These are phyloP conservation scores for Ogataea ganodermae DNA, from an alignment of 805 yeast species.

Conservation along the genomic window DNA sequence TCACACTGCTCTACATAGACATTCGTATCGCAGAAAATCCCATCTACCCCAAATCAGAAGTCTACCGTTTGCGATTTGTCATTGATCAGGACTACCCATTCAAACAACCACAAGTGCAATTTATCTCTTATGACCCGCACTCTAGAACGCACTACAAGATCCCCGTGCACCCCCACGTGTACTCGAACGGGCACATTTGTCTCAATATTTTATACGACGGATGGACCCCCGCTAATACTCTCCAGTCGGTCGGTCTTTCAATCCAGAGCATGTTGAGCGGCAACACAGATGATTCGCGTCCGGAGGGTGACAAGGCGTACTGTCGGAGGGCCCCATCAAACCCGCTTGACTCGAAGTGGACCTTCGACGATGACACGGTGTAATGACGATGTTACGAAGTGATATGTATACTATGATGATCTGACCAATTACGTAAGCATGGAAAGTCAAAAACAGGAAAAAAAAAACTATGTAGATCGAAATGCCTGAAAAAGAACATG, in stretches of 20 bases:
- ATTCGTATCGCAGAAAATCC: constrained; percentile 38
- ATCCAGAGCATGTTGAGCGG: constrained; percentile 64
- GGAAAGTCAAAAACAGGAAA: too few relatives aligned
- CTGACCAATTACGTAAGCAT: background rate
- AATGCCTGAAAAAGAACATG: background rate
- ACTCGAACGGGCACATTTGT: constrained; percentile 80
- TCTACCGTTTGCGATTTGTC: constrained; percentile 45
- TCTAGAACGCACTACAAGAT: constrained; percentile 31
- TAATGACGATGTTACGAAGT: constrained; percentile 8
- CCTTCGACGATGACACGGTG: constrained; percentile 61
- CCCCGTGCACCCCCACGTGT: constrained; percentile 75
- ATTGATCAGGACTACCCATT: constrained; percentile 56
- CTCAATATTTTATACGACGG: constrained; percentile 62
- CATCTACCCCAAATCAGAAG: constrained; percentile 38
- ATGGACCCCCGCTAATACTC: constrained; percentile 66
- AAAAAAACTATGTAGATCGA: too few relatives aligned
- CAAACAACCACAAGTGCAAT: constrained; percentile 57
- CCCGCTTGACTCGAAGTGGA: constrained; percentile 53
- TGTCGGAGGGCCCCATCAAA: constrained; percentile 54
- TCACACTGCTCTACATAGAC: constrained; percentile 38
- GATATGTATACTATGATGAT: background rate
- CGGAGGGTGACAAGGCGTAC: constrained; percentile 57
- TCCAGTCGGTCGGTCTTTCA: constrained; percentile 52
- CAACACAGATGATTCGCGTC: constrained; percentile 50
- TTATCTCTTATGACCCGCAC: constrained; percentile 35